Evolutionary conservation across 805 yeast species (phyloP).

Genomic region (Isabelozyma gotoi): DNA sequence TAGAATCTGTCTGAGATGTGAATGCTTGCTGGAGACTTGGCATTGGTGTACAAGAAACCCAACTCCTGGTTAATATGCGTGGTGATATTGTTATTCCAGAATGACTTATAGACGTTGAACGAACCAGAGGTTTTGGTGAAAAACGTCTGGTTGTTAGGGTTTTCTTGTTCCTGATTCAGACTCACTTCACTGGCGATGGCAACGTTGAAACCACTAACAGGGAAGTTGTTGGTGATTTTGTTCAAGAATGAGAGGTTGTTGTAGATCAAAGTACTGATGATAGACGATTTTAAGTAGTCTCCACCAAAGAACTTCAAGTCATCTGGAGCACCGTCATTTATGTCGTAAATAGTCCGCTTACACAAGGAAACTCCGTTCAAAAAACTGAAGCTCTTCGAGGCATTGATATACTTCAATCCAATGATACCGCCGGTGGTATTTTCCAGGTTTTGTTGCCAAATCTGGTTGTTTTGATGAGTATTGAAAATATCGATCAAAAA

Average conservation of each 20-base stretch:
- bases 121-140: conserved; percentile 38
- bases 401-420: conserved; percentile 45
- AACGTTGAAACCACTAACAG: conserved; percentile 54
- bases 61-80: conserved; percentile 47
- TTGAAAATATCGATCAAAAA: conserved; percentile 32
- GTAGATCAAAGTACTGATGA: conserved; percentile 25
- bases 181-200: conserved; percentile 59
- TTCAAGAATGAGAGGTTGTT: conserved; percentile 19
- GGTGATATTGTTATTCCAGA: conserved; percentile 47
- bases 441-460: conserved; percentile 55
- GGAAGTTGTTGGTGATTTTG: conserved; percentile 26
- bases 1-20: conserved; percentile 80
- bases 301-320: conserved; percentile 29
- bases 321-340: conserved; percentile 53
- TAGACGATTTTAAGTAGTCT: conserved; percentile 35
- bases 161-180: conserved; percentile 28
- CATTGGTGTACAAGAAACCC: conserved; percentile 54
- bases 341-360: conserved; percentile 55
- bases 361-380: conserved; percentile 59
- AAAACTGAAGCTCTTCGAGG: conserved; percentile 21
- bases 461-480: conserved; percentile 43
- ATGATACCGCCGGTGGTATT: conserved; percentile 50
- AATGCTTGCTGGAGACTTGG: conserved; percentile 22
- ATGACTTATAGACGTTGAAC: conserved; percentile 37
- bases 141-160: conserved; percentile 13